These are phyloP conservation scores for Aureobasidium sp. DNA, from an alignment of 2,329 filamentous ascomycete genomes.

Conservation along the genomic window DNA sequence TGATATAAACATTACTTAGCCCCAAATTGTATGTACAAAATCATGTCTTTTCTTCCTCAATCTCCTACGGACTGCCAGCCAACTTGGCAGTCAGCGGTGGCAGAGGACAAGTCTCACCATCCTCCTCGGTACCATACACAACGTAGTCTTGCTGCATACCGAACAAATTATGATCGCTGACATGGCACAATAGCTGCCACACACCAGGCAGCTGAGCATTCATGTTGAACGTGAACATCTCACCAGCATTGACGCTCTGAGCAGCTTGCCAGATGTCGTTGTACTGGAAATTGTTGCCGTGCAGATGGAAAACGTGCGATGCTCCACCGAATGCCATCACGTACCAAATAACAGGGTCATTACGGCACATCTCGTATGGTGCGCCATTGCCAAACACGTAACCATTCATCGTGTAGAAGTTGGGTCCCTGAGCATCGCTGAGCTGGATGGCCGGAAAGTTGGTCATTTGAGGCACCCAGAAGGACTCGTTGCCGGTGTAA, in stretches of 20 bases:
- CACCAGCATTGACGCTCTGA: conserved; percentile 22
- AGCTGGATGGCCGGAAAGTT: conserved; percentile 19
- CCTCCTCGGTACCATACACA: conserved; percentile 14
- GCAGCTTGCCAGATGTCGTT: conserved; percentile 16
- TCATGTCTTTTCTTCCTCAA: not conserved
- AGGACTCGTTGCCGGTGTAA: conserved; percentile 18
- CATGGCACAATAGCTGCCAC: conserved; percentile 25
- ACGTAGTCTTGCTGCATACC: conserved; percentile 23
- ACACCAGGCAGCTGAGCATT: conserved; percentile 20
- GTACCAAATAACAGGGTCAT: conserved; percentile 29
- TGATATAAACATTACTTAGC: not conserved
- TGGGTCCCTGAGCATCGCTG: conserved; percentile 17
- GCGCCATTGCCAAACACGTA: conserved; percentile 26
- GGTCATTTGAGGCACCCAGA: conserved; percentile 22
- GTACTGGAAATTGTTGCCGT: conserved; percentile 24
- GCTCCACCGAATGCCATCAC: conserved; percentile 22
- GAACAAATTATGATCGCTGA: conserved; percentile 19
- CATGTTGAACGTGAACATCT: conserved; percentile 25
- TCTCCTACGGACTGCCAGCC: not conserved
- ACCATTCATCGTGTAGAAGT: conserved; percentile 24
- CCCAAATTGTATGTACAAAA: not conserved
- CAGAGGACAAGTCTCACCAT: conserved; percentile 19
- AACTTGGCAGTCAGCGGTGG: conserved; percentile 15
- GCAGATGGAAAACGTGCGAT: conserved; percentile 26
- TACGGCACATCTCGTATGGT: conserved; percentile 25